These are phyloP conservation scores for Paramecium octaurelia DNA, from an alignment of 73 alveolate genomes.

Conservation along the genomic window DNA sequence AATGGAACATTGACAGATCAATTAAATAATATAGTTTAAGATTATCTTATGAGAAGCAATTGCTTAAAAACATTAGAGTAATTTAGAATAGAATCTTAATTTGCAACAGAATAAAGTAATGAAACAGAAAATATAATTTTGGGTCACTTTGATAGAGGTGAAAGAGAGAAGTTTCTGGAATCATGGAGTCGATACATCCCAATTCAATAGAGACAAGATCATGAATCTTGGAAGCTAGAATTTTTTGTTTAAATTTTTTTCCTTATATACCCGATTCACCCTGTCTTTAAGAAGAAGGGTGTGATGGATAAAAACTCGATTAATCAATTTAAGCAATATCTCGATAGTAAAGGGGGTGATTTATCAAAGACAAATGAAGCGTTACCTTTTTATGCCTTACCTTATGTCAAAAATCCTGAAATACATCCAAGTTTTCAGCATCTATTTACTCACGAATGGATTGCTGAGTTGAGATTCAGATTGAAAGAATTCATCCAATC, in stretches of 20 bases:
- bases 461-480: constrained; percentile 75
- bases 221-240: constrained; percentile 81
- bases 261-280: constrained; percentile 92
- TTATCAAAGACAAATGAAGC: constrained; percentile 93
- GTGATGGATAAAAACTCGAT: constrained; percentile 79
- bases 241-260: constrained; percentile 92
- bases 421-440: constrained; percentile 83
- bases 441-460: constrained; percentile 91
- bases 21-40: constrained; percentile 68
- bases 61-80: constrained; percentile 83
- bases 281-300: constrained; percentile 66
- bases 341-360: constrained; percentile 82
- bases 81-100: constrained; percentile 70
- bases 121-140: neutral
- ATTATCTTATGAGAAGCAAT: constrained; percentile 87
- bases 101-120: neutral
- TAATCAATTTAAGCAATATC: constrained; percentile 85
- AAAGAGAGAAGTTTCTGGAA: constrained; percentile 82
- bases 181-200: constrained; percentile 95
- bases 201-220: constrained; percentile 75
- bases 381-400: constrained; percentile 92
- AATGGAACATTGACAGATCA: neutral
- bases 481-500: constrained; percentile 65
- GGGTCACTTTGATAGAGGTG: constrained; percentile 83
- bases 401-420: constrained; percentile 92